Percentiles rank a stretch among this genome's conserved stretches.
These are phyloP conservation scores for peach (Prunus persica) DNA, from an alignment of 306 rosid species.

Conservation along the genomic window Prunus_persica_NCBIv2 NC_034011.1:20764001-20764500, in stretches of 20 bases:
- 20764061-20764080: not conserved
- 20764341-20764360: slow-evolving; percentile 2
- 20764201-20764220: not conserved
- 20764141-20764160: not conserved
- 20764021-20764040: not conserved
- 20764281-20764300: not conserved
- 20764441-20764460: not conserved
- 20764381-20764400: slow-evolving; percentile 16
- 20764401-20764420: slow-evolving; percentile 18
- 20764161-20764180: not conserved
- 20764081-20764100: not conserved
- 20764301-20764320: slow-evolving; percentile 15
- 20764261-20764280: slow-evolving; percentile 1
- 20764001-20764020: not conserved
- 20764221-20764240: slow-evolving; percentile 14
- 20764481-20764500: not conserved
- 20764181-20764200: not conserved
- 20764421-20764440: not conserved
- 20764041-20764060: not conserved
- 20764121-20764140: not conserved
- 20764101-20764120: slow-evolving; percentile 2
- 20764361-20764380: slow-evolving; percentile 9
- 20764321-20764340: not conserved
- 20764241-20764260: slow-evolving; percentile 4
- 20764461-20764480: slow-evolving; percentile 7